Base-by-base conservation (phyloP, 768 basidiomycete genomes). In the Asterophora lycoperdoides region DNA sequence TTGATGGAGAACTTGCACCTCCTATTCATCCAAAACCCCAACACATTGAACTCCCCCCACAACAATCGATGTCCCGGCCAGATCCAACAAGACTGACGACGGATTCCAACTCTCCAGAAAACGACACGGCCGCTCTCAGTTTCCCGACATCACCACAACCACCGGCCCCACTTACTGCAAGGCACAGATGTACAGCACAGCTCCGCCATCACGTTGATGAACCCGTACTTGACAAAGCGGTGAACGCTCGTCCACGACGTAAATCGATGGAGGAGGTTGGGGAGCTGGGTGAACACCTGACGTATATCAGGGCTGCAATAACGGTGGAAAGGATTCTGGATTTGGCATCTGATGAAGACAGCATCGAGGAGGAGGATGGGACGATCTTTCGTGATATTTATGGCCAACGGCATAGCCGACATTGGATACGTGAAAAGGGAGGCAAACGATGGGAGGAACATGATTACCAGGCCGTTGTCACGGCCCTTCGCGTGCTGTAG, bases 351-450 rank as follows among this genome's bases (percentile, higher is more conserved):
- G 49, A 48, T 28, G 48, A 58, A 17, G 54, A 49, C 28, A 56
- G 53, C 8, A 50, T 52, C n/a, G 48, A 52, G 8, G 54, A 57
- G 11, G 46, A 54, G 53, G 49, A 56, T 3, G 55, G 46, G 30
- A 48, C 53, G 13, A 40, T 52, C 2, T 56, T 41, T 32, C 37
- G 50, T 4, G 46, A 44, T 2, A 7, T 45, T 30, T 20, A 48
- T 4, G 48, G 56, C 13, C 60, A 49, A 23, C 57, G 58, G 14
- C 54, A 56, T 38, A 66, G 64, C n/a, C 58, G 59, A 35, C 65
- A 66, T 37, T 76, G 76, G 74, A 35, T 69, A 7, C 60, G 63
- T 23, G 75, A 76, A 56, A 67, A 66, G 53, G 66, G 63, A 15
- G 68, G 70, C 8, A 55, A 50, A 40, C 61, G 73, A 8, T 66